Conservation (phyloP, 441 rosid species). For the Euphorbia corollata region DNA sequence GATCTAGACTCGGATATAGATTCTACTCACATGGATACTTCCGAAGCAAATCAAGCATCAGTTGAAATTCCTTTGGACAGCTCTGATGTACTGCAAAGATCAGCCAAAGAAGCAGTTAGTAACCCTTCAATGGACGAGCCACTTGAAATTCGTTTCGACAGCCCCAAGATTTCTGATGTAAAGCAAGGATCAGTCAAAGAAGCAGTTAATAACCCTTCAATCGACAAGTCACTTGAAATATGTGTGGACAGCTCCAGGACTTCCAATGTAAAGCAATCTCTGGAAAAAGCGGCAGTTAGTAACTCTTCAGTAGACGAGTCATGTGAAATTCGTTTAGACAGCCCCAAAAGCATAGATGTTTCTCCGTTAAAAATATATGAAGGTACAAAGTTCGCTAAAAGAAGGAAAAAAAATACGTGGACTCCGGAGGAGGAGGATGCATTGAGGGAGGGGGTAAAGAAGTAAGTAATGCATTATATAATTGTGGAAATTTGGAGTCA, state of each 20-base stretch:
- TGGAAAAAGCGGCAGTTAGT: constrained; percentile 21
- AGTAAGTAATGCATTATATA: constrained; percentile 20
- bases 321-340: constrained; percentile 21
- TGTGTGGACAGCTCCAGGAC: no score
- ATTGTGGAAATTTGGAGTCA: background rate
- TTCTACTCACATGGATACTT: constrained; percentile 11
- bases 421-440: constrained; percentile 41
- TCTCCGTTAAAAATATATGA: constrained; percentile 31
- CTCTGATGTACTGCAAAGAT: no score
- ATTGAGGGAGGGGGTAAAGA: constrained; percentile 28
- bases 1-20: constrained; percentile 15
- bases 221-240: no score
- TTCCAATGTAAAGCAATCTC: constrained; percentile 12
- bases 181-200: no score
- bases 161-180: no score
- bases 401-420: constrained; percentile 25
- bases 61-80: no score
- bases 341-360: constrained; percentile 22
- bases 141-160: no score
- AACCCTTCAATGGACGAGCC: no score
- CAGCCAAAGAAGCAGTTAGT: no score
- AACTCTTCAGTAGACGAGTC: background rate
- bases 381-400: constrained; percentile 17
- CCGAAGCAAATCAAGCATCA: background rate
- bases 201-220: no score